These are phyloP conservation scores for Bryoglossum gracile DNA, from an alignment of 495 filamentous ascomycete species.

Conservation along the genomic window DNA sequence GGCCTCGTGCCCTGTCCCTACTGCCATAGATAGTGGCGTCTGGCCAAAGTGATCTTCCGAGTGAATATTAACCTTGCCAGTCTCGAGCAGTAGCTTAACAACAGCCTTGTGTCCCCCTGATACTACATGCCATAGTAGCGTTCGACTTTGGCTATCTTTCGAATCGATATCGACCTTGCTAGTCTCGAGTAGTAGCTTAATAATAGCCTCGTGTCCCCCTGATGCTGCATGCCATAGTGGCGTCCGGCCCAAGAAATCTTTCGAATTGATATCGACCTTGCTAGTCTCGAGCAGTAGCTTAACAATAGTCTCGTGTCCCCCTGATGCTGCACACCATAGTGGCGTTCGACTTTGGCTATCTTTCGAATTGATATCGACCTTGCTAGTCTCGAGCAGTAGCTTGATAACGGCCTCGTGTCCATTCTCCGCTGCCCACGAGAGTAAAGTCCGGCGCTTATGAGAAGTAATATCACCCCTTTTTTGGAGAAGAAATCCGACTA, in stretches of 20 bases:
- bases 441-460: neutral
- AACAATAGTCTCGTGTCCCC: conserved; percentile 24
- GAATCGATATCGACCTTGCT: conserved; percentile 3
- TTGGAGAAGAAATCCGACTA: neutral
- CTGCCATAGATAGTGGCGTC: conserved; percentile 28
- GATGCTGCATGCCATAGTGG: neutral
- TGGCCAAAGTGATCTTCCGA: neutral
- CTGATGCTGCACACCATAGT: conserved; percentile 24
- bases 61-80: neutral
- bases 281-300: conserved; percentile 24
- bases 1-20: conserved; percentile 21
- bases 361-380: neutral
- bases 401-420: neutral
- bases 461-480: neutral
- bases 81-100: conserved; percentile 3
- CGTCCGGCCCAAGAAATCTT: neutral
- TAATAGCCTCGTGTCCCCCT: conserved; percentile 3
- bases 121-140: neutral
- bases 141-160: conserved; percentile 1
- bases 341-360: conserved; percentile 14
- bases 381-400: neutral
- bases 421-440: neutral
- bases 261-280: conserved; percentile 2
- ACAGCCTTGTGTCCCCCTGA: neutral
- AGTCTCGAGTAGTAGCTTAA: conserved; percentile 8